Percentiles rank a stretch among this genome's conserved stretches.
Evolutionary conservation across 441 rosid genomes (phyloP).

Genomic region (Biscutella auriculata): DNA sequence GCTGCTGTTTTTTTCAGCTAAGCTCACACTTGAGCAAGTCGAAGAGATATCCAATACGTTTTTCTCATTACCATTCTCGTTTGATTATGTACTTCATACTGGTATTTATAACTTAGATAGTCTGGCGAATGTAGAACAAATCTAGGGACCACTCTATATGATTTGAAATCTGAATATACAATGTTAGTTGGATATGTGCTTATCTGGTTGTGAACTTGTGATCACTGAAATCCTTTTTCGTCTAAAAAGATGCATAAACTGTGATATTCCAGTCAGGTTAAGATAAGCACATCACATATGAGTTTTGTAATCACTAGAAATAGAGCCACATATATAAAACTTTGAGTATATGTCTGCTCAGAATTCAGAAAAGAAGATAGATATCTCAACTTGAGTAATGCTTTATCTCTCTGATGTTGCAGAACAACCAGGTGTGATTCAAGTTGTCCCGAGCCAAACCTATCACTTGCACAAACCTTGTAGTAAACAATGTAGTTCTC

Average conservation of each 20-base stretch:
- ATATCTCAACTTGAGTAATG: not conserved
- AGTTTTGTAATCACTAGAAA: not conserved
- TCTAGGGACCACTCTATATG: not conserved
- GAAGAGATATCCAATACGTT: constrained; percentile 46
- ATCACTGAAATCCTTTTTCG: not conserved
- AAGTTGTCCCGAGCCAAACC: constrained; percentile 51
- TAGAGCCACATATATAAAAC: not conserved
- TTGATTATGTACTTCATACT: not conserved
- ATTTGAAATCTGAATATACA: not conserved
- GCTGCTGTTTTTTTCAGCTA: constrained; percentile 81
- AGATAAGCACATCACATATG: not conserved
- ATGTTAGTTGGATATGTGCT: not conserved
- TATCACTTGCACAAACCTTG: constrained; percentile 39
- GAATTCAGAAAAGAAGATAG: not conserved
- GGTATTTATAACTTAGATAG: not conserved
- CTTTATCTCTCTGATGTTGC: constrained; percentile 19
- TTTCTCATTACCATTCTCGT: not conserved
- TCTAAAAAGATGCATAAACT: not conserved
- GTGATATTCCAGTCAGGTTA: not conserved
- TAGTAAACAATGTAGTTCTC: no score
- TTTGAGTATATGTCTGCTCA: no score
- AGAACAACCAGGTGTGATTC: constrained; percentile 82
- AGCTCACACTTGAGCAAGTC: constrained; percentile 68
- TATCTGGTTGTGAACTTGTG: not conserved
- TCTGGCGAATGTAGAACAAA: no score